Base-by-base conservation (phyloP, 225 moss, liverwort and hornwort genomes). In the Bryum argenteum region DNA sequence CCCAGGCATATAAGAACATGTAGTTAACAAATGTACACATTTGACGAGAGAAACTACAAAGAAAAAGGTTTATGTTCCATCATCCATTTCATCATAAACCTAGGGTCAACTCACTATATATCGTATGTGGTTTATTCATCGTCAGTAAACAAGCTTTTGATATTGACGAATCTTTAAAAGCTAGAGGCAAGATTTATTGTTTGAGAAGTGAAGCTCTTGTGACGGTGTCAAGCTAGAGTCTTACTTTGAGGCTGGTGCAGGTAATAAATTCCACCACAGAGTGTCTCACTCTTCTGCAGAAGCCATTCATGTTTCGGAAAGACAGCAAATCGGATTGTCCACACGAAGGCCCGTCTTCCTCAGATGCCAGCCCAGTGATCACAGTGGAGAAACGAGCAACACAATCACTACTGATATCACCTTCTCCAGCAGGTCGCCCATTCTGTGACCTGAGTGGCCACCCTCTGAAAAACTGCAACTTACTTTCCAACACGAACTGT, bases 361-460 rank as follows among this genome's bases (percentile, higher is more conserved):
- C 83, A 5, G 78, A 83, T 44, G 87, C 78, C 11, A 83, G 87
- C 70, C 87, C 87, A 12, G 73, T 87, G 44, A 74, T 80, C 61
- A 87, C 78, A 5, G 78, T 83, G 23, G 87, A 87, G 70, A 83
- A 81, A 43, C 60, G 59, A 21, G 83, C 78, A 8, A 65, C 63
- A 16, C 78, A 78, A 9, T 73, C 81, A n/a, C 37, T 73, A 21
- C 71, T 66, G 8, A 70, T 63, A 21, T 78, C 80, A 22, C 61
- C 81, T 17, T 81, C 78, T 9, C 73, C 75, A 10, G 43, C 44
- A 12, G 8, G 62, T 9, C 76, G 58, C 21, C 80, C 70, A 3
- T 83, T 62, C 17, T 59, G 75, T 75, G 50, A 17, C 10, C 33
- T 22, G 9, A 73, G 54, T n/a, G 75, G 70, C 48, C 65, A 50